Base-by-base conservation (phyloP, 2,329 filamentous ascomycete genomes). In the Decorospora gaudefroyi region DNA sequence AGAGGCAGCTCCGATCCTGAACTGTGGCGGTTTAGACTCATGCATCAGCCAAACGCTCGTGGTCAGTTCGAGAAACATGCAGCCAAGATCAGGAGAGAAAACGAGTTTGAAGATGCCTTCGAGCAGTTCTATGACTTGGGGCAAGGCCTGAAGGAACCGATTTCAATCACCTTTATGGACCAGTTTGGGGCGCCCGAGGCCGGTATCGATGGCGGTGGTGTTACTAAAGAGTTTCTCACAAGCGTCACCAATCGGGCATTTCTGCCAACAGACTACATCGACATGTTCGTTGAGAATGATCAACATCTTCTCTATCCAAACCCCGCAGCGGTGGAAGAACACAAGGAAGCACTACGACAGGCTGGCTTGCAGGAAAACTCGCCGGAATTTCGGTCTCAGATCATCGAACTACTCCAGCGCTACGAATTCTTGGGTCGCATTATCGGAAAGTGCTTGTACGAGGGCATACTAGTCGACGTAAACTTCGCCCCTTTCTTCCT, bases 151-250 rank as follows among this genome's bases (percentile, higher is more conserved):
- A 97, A 97, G 65, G 92, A 97, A 64, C 90, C 90, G 0, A 96
- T 99, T 23, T 90, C 95, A 64, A 97, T 99, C 61, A 93, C 89
- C 0, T 99, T 99, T 67, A 85, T 96, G 29, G 93, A 99, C 65
- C 82, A 90, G 47, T 99, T 95, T 57, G 88, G 87, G 49, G 82
- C 86, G 1, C 78, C 83, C 6, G 93, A 99, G 72, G 92, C 92
- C 9, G 93, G 93, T 7, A 97, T 99, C 42, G 93, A 99, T 64
- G 93, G 93, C 0, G 93, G 93, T 6, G 93, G 93, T 51, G 93
- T 99, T 6, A 96, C 92, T 2, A 99, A 99, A 60, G 93, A 99
- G 62, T 99, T 99, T 51, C 77, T 99, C 9, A 96, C 86, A 1
- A 93, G 88, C 50, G 83, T 96, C 34, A 95, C 90, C 1, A 85